Conservation (phyloP, 768 basidiomycete genomes). For the Xanthoconium purpureum region DNA sequence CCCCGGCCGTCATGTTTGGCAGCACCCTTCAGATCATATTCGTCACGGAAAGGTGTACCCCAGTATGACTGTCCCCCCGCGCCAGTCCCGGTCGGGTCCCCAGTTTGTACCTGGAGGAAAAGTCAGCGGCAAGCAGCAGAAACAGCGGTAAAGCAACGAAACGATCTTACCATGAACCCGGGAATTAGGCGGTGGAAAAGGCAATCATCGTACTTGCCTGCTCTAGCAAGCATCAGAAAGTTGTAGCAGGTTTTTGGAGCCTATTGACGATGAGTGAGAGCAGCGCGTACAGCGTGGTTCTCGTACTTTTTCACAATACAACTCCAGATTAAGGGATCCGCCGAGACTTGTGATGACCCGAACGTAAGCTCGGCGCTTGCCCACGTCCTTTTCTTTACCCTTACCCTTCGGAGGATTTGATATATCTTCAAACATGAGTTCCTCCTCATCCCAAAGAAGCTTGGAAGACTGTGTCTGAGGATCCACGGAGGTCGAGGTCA, state of each 20-base stretch:
- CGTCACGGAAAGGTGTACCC: conserved; percentile 96
- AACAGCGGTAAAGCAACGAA: background rate
- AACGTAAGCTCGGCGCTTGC: conserved; percentile 89
- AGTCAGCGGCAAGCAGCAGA: background rate
- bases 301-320: conserved; percentile 82
- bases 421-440: conserved; percentile 96
- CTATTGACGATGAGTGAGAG: conserved; percentile 36
- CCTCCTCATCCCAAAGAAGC: conserved; percentile 98
- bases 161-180: conserved; percentile 78
- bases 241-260: conserved; percentile 99
- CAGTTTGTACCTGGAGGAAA: conserved; percentile 79
- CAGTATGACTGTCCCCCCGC: conserved; percentile 90
- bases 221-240: conserved; percentile 88
- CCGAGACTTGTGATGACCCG: conserved; percentile 94
- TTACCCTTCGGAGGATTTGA: conserved; percentile 76
- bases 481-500: conserved; percentile 90
- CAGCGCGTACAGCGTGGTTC: background rate
- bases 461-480: conserved; percentile 65
- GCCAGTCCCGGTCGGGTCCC: conserved; percentile 96
- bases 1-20: conserved; percentile 86
- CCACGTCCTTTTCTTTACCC: conserved; percentile 90
- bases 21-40: conserved; percentile 84
- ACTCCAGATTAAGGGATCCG: conserved; percentile 79
- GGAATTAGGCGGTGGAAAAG: conserved; percentile 92
- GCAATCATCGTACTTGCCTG: conserved; percentile 87